Conservation (phyloP, 352 stramenopile genomes). For the Phytophthora aleatoria region DNA sequence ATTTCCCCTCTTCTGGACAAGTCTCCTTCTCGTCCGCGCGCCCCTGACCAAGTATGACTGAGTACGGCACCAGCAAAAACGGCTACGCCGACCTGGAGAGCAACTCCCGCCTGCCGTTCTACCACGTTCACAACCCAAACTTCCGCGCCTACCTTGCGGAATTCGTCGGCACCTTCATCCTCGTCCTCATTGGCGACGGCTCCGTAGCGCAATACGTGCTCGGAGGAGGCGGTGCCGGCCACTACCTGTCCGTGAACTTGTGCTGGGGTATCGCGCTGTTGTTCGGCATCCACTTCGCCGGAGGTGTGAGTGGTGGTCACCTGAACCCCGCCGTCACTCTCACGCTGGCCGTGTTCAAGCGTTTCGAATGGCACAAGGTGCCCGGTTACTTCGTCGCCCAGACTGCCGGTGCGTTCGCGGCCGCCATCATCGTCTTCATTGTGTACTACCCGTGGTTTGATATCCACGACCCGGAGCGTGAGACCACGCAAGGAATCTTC, state of each 20-base stretch:
- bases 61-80: conserved; percentile 41
- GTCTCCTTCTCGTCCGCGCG: conserved; percentile 2
- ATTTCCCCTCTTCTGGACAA: conserved; percentile 23
- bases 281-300: conserved; percentile 61
- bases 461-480: conserved; percentile 42
- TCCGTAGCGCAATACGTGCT: conserved; percentile 67
- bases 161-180: conserved; percentile 68
- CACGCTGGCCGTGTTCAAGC: conserved; percentile 56
- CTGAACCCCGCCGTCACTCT: conserved; percentile 69
- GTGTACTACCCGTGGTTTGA: conserved; percentile 69
- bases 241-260: conserved; percentile 58
- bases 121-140: conserved; percentile 41
- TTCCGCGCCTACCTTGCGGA: conserved; percentile 63
- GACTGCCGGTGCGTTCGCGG: conserved; percentile 49
- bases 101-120: conserved; percentile 40
- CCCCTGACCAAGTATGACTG: conserved; percentile 30
- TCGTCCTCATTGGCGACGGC: conserved; percentile 64
- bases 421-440: conserved; percentile 51
- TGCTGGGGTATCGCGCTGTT: conserved; percentile 68
- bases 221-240: conserved; percentile 45
- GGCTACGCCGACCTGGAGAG: conserved; percentile 38
- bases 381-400: conserved; percentile 58
- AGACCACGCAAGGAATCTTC: conserved; percentile 52
- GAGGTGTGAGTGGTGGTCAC: conserved; percentile 61
- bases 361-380: conserved; percentile 60